Conservation (phyloP, 441 rosid genomes). For the Syzygium malaccense region DNA sequence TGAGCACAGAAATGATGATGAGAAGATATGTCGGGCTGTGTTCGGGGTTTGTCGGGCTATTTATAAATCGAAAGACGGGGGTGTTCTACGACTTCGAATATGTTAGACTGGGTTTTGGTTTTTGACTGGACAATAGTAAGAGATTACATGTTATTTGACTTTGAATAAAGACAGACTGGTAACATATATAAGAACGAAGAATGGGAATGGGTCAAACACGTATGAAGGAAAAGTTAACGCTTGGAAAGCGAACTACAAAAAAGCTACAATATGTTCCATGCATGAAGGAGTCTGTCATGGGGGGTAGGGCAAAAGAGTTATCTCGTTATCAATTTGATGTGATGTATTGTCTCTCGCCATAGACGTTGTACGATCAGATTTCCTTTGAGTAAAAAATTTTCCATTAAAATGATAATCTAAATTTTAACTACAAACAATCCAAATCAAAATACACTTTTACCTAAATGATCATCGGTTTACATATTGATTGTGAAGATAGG, state of each 20-base stretch:
- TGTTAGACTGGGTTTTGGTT: background rate
- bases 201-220: background rate
- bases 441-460: too few relatives aligned
- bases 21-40: background rate
- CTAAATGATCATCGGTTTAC: background rate
- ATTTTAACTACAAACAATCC: background rate
- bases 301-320: background rate
- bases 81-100: background rate
- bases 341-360: background rate
- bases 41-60: background rate
- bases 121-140: background rate
- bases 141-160: background rate
- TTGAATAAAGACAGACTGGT: background rate
- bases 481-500: background rate
- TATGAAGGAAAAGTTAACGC: background rate
- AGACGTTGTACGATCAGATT: background rate
- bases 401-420: background rate
- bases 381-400: background rate
- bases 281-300: background rate
- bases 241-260: background rate
- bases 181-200: background rate
- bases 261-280: background rate
- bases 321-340: background rate
- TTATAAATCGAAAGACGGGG: background rate
- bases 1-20: background rate